phyloP scores from a whole-genome alignment of 1,139 yeast genomes.

The Sugiyamaella neomexicana region DNA sequence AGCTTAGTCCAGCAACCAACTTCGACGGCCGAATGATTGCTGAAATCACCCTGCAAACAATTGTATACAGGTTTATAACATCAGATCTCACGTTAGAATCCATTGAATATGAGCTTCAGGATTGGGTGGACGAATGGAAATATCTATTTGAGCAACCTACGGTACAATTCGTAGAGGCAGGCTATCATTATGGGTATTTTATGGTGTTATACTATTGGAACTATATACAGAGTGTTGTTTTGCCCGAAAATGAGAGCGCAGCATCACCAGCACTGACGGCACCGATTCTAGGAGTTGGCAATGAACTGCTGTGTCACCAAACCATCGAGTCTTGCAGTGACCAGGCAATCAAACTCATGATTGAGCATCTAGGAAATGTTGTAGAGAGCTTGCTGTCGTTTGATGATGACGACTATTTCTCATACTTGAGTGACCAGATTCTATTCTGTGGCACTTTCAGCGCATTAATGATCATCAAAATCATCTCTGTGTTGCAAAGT shows the following conservation, averaged over 20 bases:
- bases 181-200: slow-evolving; percentile 64
- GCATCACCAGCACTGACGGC: slow-evolving; percentile 2
- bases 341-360: slow-evolving; percentile 30
- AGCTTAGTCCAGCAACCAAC: slow-evolving; percentile 65
- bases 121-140: slow-evolving; percentile 74
- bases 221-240: slow-evolving; percentile 22
- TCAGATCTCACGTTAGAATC: slow-evolving; percentile 37
- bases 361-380: slow-evolving; percentile 47
- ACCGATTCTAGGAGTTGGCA: slow-evolving; percentile 15
- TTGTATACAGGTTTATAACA: slow-evolving; percentile 64
- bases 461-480: slow-evolving; percentile 47
- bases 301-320: slow-evolving; percentile 15
- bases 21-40: slow-evolving; percentile 85
- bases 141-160: slow-evolving; percentile 66
- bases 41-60: slow-evolving; percentile 64
- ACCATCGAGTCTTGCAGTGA: slow-evolving; percentile 26
- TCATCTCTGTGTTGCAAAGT: slow-evolving; percentile 27
- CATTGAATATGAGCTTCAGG: slow-evolving; percentile 45
- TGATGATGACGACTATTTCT: slow-evolving; percentile 62
- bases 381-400: slow-evolving; percentile 47
- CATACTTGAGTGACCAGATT: slow-evolving; percentile 66
- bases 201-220: slow-evolving; percentile 48
- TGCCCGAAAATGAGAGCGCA: neutral
- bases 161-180: slow-evolving; percentile 74
- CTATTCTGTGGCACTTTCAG: slow-evolving; percentile 59